Percentiles rank a stretch among this genome's conserved stretches.
Evolutionary conservation across 2,329 filamentous ascomycete genomes (phyloP).

Genomic region (Raffaelea arxii): DNA sequence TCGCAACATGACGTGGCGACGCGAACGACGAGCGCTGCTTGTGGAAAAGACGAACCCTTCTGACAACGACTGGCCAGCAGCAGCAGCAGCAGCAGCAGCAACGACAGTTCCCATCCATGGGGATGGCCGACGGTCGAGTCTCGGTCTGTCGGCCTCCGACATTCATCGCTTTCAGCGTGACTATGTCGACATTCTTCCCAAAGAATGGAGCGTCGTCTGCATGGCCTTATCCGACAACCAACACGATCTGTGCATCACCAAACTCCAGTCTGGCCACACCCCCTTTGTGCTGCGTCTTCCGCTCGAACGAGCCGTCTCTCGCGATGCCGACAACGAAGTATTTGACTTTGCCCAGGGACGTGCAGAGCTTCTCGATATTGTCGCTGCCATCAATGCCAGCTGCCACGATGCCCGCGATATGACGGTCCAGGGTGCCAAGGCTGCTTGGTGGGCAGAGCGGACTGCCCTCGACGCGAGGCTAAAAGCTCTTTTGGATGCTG

Average conservation of each 20-base stretch:
- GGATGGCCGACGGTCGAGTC: constrained; percentile 21
- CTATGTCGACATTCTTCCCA: constrained; percentile 78
- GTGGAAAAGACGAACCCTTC: constrained; percentile 35
- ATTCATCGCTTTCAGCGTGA: constrained; percentile 62
- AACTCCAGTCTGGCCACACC: constrained; percentile 61
- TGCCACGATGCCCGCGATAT: constrained; percentile 67
- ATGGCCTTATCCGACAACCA: constrained; percentile 72
- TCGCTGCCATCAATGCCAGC: constrained; percentile 70
- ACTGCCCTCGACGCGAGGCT: constrained; percentile 70
- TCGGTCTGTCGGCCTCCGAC: constrained; percentile 30
- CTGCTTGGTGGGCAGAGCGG: constrained; percentile 82
- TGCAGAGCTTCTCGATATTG: constrained; percentile 72
- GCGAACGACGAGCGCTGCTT: constrained; percentile 49
- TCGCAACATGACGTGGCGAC: constrained; percentile 56
- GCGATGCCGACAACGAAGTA: constrained; percentile 56
- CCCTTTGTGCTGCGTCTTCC: constrained; percentile 85
- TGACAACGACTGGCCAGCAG: constrained; percentile 10
- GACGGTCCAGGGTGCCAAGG: constrained; percentile 63
- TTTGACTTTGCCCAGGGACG: constrained; percentile 79
- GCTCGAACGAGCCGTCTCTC: constrained; percentile 69
- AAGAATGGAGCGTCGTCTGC: constrained; percentile 76
- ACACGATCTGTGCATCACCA: constrained; percentile 83
- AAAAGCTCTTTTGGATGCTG: constrained; percentile 67
- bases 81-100: background rate
- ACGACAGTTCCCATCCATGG: background rate